A percentile compares a stretch with the other conserved stretches of the same genome.
Evolutionary conservation across 2,329 filamentous ascomycete species (phyloP).

Genomic region (Colletotrichum horii): DNA sequence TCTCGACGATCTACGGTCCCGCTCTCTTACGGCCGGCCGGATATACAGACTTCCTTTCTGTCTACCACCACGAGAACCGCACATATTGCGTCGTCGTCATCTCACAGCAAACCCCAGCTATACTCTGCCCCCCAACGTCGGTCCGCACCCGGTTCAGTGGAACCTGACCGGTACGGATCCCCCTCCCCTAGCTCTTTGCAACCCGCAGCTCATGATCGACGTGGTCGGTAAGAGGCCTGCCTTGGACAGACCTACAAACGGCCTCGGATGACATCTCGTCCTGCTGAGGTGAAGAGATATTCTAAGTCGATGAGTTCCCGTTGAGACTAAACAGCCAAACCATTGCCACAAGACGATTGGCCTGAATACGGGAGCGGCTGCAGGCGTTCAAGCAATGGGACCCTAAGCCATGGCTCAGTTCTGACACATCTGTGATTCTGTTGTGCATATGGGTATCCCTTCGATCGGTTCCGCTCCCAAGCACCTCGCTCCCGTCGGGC

Average conservation of each 20-base stretch:
- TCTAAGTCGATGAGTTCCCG: not conserved
- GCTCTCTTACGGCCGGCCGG: constrained; percentile 8
- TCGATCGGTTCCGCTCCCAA: not conserved
- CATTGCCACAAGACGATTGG: not conserved
- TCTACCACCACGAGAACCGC: not conserved
- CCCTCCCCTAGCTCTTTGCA: not conserved
- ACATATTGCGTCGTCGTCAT: not conserved
- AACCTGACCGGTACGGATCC: not conserved
- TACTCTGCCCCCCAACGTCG: not conserved
- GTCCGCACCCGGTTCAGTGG: not conserved
- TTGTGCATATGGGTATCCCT: constrained; percentile 12
- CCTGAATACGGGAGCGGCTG: not conserved
- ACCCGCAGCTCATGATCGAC: not conserved
- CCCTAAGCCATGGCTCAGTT: not conserved
- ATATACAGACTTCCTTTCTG: not conserved
- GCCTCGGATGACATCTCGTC: not conserved
- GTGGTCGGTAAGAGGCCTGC: not conserved
- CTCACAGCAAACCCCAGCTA: not conserved
- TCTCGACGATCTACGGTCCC: constrained; percentile 4
- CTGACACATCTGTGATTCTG: not conserved
- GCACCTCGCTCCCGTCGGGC: not conserved
- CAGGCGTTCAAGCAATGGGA: not conserved
- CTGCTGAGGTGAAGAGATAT: not conserved
- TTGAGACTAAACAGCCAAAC: not conserved
- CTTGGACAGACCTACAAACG: not conserved